Conservation (phyloP, 2,329 filamentous ascomycete species). For the Rhynchosporium graminicola region DNA sequence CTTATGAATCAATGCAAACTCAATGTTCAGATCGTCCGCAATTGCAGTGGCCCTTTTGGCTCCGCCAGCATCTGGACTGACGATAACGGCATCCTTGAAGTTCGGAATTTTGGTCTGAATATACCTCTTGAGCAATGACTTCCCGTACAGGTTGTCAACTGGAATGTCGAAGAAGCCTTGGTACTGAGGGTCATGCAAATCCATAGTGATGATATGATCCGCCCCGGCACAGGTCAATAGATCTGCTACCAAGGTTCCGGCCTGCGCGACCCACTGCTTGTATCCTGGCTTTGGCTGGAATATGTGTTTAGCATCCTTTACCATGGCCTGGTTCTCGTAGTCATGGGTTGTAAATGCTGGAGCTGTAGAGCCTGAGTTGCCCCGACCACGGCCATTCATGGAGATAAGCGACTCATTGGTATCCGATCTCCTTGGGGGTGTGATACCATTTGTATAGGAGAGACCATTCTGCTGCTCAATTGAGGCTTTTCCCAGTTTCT, state of each 20-base stretch:
- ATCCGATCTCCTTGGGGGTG: conserved; percentile 40
- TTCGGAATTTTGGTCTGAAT: conserved; percentile 78
- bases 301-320: conserved; percentile 55
- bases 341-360: conserved; percentile 61
- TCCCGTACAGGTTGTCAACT: conserved; percentile 94
- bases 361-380: conserved; percentile 29
- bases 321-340: conserved; percentile 58
- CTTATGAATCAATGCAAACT: conserved; percentile 98
- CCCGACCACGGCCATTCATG: conserved; percentile 33
- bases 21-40: conserved; percentile 88
- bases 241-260: conserved; percentile 91
- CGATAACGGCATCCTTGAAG: conserved; percentile 84
- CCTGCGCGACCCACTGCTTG: conserved; percentile 98
- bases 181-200: conserved; percentile 93
- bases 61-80: conserved; percentile 93
- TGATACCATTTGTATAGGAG: conserved; percentile 42
- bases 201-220: conserved; percentile 97
- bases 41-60: conserved; percentile 96
- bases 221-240: conserved; percentile 93
- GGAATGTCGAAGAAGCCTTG: conserved; percentile 99
- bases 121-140: conserved; percentile 69
- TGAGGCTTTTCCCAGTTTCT: conserved; percentile 69
- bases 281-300: conserved; percentile 89
- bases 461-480: conserved; percentile 56
- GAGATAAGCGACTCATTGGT: conserved; percentile 45